These are phyloP conservation scores for Prunus campanulata DNA, from an alignment of 306 rosid species.

Conservation along the genomic window DNA sequence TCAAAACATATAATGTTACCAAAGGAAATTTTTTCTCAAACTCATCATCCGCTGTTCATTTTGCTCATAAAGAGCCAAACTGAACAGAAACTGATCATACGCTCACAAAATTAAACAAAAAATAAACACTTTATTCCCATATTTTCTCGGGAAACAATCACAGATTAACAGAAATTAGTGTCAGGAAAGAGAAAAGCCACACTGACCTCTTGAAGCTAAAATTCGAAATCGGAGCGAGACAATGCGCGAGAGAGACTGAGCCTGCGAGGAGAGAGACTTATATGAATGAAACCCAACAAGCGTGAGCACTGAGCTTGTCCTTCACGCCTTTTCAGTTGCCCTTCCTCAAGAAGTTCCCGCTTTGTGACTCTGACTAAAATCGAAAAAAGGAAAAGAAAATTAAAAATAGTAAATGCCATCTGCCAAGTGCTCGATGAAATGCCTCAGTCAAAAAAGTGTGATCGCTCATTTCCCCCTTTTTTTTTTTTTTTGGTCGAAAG, in stretches of 20 bases:
- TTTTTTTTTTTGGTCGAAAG: no score
- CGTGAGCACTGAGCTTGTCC: not conserved
- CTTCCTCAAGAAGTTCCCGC: constrained; percentile 13
- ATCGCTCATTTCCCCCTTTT: no score
- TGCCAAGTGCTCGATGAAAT: not conserved
- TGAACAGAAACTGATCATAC: not conserved
- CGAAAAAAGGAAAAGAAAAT: not conserved
- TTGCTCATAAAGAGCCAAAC: not conserved
- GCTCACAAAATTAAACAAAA: not conserved
- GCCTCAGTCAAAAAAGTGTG: no score
- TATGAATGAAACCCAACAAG: not conserved
- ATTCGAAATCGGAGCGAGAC: not conserved
- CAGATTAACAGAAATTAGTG: not conserved
- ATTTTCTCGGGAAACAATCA: not conserved
- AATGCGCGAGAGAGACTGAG: not conserved
- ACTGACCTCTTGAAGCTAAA: not conserved
- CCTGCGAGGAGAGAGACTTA: not conserved
- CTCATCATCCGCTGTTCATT: not conserved
- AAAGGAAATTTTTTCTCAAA: not conserved
- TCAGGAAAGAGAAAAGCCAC: not conserved
- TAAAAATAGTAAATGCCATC: not conserved
- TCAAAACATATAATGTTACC: not conserved
- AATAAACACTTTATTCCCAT: not conserved
- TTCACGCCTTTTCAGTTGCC: not conserved
- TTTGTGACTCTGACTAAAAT: not conserved